phyloP scores from a whole-genome alignment of 164 flowering plant species.

The Vitis rupestris region DNA sequence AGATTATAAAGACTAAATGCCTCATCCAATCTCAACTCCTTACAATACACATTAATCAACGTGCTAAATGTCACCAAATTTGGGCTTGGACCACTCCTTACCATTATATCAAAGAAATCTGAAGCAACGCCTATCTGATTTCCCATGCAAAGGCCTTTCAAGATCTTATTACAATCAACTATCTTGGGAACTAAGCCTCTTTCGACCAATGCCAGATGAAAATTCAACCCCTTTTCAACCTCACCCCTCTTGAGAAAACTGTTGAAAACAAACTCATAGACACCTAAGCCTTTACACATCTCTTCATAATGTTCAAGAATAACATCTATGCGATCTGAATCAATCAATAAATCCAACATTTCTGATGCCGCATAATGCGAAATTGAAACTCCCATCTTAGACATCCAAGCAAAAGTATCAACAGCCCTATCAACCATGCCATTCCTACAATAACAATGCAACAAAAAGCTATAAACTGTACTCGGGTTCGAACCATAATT shows the following conservation, averaged over 20 bases:
- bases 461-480: constrained; percentile 35
- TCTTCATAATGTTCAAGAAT: constrained; percentile 21
- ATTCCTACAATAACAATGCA: constrained; percentile 29
- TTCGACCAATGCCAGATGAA: constrained; percentile 29
- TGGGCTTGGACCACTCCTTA: constrained; percentile 39
- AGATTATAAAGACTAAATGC: constrained; percentile 39
- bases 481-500: constrained; percentile 22
- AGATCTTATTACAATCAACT: constrained; percentile 39
- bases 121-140: constrained; percentile 22
- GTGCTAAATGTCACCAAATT: constrained; percentile 44
- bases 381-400: constrained; percentile 20
- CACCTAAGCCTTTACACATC: constrained; percentile 16
- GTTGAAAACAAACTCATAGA: constrained; percentile 34
- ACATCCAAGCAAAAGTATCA: constrained; percentile 21
- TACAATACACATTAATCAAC: constrained; percentile 35
- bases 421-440: constrained; percentile 32
- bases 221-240: constrained; percentile 20
- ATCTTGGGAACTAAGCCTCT: constrained; percentile 25
- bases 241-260: constrained; percentile 31
- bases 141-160: constrained; percentile 33
- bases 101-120: constrained; percentile 25
- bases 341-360: constrained; percentile 33
- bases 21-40: constrained; percentile 31
- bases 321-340: constrained; percentile 18
- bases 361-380: constrained; percentile 21